Base-by-base conservation (phyloP, 169 alveolate species). In the Eimeria sp. region DNA sequence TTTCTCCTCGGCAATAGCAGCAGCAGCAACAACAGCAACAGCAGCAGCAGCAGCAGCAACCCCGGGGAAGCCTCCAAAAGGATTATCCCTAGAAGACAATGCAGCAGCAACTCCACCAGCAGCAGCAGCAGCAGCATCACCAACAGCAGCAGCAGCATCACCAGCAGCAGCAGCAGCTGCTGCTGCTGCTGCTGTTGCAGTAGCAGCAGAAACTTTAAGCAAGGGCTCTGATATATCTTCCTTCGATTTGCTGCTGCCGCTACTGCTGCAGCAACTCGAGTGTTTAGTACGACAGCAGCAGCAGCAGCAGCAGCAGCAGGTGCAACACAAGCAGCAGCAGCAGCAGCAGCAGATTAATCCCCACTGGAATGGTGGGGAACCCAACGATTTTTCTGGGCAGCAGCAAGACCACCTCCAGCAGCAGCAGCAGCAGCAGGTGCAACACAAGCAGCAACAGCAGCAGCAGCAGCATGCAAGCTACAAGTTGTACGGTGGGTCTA, bases 121-220 rank as follows among this genome's bases (percentile, higher is more conserved):
- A 22, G 76, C 76, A 25, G 45, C 76, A 13, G 40, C 40, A 25
- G 76, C 76, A 18, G 76, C 76, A 2, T 13, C 76, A 18, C 34
- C 76, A 18, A 43, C 76, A 18, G 76, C 43, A 18, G 76, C 40
- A 27, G 76, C 25, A 18, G 76, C 22, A 16, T 22, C 0, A 18
- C 34, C 43, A 65, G 76, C 76, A 25, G 43, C 76, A 5, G 34
- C 34, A 25, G 76, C 76, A 18, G 76, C 76, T 7, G n/a, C 76
- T 65, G 76, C 76, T 67, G 76, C 76, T 67, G 76, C 76, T 25
- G 76, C 40, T 11, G 76, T 67, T 67, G 76, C 22, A 16, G 76
- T 0, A 7, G 76, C 45, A 67, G 76, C 27, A 20, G 76, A 22
- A 67, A 14, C 76, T 9, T 22, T 13, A 67, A 10, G 76, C 43